Evolutionary conservation across 371 early-diverging fungal species (phyloP), one percentile per base, ranked within the genome.

Genomic region (Umbelopsis sp.): DNA sequence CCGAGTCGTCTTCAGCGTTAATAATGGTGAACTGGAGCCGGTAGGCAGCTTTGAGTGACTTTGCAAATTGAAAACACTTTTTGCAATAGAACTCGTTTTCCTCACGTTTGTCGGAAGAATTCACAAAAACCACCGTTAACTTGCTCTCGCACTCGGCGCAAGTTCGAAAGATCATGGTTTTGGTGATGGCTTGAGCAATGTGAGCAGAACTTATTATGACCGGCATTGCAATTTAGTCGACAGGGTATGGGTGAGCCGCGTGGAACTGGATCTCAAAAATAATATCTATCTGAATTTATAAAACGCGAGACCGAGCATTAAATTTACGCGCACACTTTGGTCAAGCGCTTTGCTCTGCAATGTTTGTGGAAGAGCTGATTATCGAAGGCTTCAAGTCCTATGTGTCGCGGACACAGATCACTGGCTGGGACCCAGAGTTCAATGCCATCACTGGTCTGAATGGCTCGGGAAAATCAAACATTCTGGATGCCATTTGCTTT

Each of bases 381-480:
- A 87, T 99, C 70, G 99, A 99, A 70, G 99, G 99, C 46, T 98
- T 98, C 91, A 98, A 98, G 78, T 96, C 96, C 1, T 99, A 99
- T 78, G 97, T 97, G 2, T 90, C 94, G 12, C 90, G 98, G 57
- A 97, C 97, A 2, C 94, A 95, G 67, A 97, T 98, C 65, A 89
- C 92, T 20, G 96, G 95, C 29, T 98, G 97, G 97, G 97, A 97
- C 80, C 91, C 94, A 4, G 91, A 95, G 70, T 99, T 99, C 81
- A 99, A 98, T 76, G 99, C 99, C 35, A 99, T 99, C 72, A 99
- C 99, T 5, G 99, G 99, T 44, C 87, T 99, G 45, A 99, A 99
- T 78, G 99, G 99, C 25, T 95, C 97, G 6, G 99, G 99, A 48
- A 99, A 99, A 79, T 98, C 98, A 22, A 99, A 99, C 83, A 94